Evolutionary conservation across 2,329 filamentous ascomycete genomes (phyloP).

Genomic region (Ceratocystis colombiana): DNA sequence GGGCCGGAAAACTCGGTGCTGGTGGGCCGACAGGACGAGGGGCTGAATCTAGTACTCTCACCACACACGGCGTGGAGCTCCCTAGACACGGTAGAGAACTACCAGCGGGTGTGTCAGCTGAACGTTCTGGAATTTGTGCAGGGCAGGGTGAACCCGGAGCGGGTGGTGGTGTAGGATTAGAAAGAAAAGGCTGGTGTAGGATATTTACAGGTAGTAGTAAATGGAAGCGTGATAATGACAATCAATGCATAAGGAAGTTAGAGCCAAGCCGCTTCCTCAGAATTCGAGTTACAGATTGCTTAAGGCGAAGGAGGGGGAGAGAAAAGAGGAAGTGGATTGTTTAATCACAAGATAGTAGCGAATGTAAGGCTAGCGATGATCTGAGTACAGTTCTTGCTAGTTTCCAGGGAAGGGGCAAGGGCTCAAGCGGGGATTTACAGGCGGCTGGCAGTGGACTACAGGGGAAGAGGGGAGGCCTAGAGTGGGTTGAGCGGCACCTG

Average conservation of each 20-base stretch:
- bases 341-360: too few relatives aligned
- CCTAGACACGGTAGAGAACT: constrained; percentile 24
- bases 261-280: too few relatives aligned
- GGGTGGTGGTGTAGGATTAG: constrained; percentile 13
- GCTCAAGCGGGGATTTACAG: too few relatives aligned
- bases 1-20: constrained; percentile 28
- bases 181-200: not conserved
- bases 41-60: constrained; percentile 24
- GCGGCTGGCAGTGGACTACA: constrained; percentile 1
- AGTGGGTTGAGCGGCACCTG: not conserved
- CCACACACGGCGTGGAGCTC: constrained; percentile 26
- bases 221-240: not conserved
- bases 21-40: constrained; percentile 11
- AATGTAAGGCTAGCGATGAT: too few relatives aligned
- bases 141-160: constrained; percentile 17
- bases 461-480: not conserved
- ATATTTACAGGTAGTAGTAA: not conserved
- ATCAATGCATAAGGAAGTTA: too few relatives aligned
- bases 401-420: too few relatives aligned
- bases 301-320: too few relatives aligned
- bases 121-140: constrained; percentile 19
- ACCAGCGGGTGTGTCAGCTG: constrained; percentile 24
- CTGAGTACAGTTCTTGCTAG: too few relatives aligned
- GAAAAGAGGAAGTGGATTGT: too few relatives aligned
- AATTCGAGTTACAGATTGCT: too few relatives aligned